phyloP scores from a whole-genome alignment of 2,329 filamentous ascomycete genomes.

The Cladosporium sp. region DNA sequence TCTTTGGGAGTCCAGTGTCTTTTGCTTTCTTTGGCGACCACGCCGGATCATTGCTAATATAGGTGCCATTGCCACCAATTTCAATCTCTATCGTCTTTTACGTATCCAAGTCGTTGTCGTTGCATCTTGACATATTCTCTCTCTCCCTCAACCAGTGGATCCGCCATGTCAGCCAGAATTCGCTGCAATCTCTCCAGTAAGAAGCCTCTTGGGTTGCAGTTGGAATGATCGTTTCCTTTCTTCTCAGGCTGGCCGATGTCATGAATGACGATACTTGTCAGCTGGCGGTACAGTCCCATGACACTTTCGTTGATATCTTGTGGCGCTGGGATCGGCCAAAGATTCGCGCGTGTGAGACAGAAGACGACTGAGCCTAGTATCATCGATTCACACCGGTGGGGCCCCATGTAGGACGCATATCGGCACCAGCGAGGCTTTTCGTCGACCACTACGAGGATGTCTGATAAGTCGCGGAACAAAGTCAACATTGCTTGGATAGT shows the following conservation, averaged over 20 bases:
- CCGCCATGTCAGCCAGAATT: slow-evolving; percentile 14
- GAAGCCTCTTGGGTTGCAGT: slow-evolving; percentile 15
- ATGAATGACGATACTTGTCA: slow-evolving; percentile 15
- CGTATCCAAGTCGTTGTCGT: background rate
- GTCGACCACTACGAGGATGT: slow-evolving; percentile 12
- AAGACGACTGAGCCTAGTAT: slow-evolving; percentile 35
- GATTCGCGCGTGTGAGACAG: slow-evolving; percentile 30
- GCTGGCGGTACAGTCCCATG: slow-evolving; percentile 7
- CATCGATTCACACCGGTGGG: slow-evolving; percentile 36
- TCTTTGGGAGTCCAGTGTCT: no score
- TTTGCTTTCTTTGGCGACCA: no score
- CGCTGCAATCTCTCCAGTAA: slow-evolving; percentile 16
- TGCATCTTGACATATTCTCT: background rate
- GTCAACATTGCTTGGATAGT: slow-evolving; percentile 13
- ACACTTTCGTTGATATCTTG: slow-evolving; percentile 12
- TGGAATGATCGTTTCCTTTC: slow-evolving; percentile 13
- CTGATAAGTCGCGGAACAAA: slow-evolving; percentile 11
- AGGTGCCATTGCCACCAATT: no score
- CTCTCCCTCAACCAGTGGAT: slow-evolving; percentile 1
- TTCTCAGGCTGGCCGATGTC: slow-evolving; percentile 14
- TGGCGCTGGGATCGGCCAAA: slow-evolving; percentile 27
- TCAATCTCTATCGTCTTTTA: no score
- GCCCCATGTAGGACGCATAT: slow-evolving; percentile 34
- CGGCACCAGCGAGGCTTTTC: slow-evolving; percentile 30
- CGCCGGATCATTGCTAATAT: no score